These are phyloP conservation scores for Datisca glomerata DNA, from an alignment of 306 rosid genomes.

Conservation along the genomic window DNA sequence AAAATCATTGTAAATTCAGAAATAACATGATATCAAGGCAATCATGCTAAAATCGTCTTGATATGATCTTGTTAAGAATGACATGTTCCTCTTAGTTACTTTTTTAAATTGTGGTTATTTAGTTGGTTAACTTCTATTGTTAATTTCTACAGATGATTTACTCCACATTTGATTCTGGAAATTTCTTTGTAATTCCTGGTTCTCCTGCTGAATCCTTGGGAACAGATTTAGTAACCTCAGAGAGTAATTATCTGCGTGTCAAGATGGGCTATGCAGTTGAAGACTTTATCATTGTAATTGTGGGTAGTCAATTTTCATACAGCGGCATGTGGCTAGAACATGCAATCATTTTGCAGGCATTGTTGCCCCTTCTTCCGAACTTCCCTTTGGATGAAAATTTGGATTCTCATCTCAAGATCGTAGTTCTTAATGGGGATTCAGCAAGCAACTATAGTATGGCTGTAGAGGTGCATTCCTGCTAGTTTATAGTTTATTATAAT, in stretches of 20 bases:
- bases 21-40: no score
- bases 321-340: slow-evolving; percentile 95
- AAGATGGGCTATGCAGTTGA: slow-evolving; percentile 51
- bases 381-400: slow-evolving; percentile 35
- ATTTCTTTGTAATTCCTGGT: slow-evolving; percentile 84
- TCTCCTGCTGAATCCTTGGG: slow-evolving; percentile 66
- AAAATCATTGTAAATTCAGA: no score
- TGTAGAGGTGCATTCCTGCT: slow-evolving; percentile 46
- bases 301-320: slow-evolving; percentile 80
- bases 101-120: no score
- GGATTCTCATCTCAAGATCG: slow-evolving; percentile 37
- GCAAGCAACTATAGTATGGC: slow-evolving; percentile 56
- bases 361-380: slow-evolving; percentile 46
- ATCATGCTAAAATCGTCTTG: no score
- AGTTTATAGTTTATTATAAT: slow-evolving; percentile 12
- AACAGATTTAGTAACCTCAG: slow-evolving; percentile 38
- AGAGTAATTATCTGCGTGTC: slow-evolving; percentile 34
- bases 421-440: slow-evolving; percentile 61
- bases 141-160: slow-evolving; percentile 83
- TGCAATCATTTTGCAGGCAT: slow-evolving; percentile 64
- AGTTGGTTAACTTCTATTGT: no score
- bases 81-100: no score
- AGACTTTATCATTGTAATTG: slow-evolving; percentile 61
- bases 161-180: slow-evolving; percentile 75
- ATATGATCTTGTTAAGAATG: no score